Evolutionary conservation across 2,329 filamentous ascomycete genomes (phyloP).

Genomic region (Aspergillus intermedius): DNA sequence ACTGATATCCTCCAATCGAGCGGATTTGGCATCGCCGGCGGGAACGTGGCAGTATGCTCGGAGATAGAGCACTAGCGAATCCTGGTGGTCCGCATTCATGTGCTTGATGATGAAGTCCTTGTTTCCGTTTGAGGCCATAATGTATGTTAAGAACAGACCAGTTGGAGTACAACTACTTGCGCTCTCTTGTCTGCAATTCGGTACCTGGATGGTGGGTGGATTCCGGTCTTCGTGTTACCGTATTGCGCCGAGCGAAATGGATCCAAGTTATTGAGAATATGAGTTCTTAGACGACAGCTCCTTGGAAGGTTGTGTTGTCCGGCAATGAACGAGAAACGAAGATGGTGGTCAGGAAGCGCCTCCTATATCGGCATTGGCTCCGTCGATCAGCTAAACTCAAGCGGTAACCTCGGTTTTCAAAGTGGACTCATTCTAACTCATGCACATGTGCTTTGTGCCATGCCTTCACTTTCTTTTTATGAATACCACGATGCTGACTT

Average conservation of each 20-base stretch:
- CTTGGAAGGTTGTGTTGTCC: no score
- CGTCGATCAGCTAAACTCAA: background rate
- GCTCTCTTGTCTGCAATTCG: no score
- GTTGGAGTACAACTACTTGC: no score
- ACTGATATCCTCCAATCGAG: conserved; percentile 60
- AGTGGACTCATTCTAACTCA: background rate
- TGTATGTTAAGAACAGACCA: background rate
- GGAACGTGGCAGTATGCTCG: conserved; percentile 61
- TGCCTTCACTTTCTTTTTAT: no score
- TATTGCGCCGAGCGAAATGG: no score
- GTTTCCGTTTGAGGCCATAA: conserved; percentile 22
- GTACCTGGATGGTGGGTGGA: no score
- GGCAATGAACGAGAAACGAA: no score
- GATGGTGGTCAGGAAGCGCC: background rate
- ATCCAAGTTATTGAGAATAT: no score
- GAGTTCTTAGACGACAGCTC: no score
- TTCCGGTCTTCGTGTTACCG: no score
- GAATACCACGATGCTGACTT: no score
- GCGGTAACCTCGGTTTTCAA: background rate
- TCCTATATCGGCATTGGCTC: background rate
- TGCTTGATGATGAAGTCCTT: conserved; percentile 65
- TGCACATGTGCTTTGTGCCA: no score
- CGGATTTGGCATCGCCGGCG: conserved; percentile 48
- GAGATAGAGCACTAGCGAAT: conserved; percentile 71
- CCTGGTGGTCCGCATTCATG: conserved; percentile 78